These are phyloP conservation scores for Aureobasidium sp. DNA, from an alignment of 2,329 filamentous ascomycete species.

Conservation along the genomic window DNA sequence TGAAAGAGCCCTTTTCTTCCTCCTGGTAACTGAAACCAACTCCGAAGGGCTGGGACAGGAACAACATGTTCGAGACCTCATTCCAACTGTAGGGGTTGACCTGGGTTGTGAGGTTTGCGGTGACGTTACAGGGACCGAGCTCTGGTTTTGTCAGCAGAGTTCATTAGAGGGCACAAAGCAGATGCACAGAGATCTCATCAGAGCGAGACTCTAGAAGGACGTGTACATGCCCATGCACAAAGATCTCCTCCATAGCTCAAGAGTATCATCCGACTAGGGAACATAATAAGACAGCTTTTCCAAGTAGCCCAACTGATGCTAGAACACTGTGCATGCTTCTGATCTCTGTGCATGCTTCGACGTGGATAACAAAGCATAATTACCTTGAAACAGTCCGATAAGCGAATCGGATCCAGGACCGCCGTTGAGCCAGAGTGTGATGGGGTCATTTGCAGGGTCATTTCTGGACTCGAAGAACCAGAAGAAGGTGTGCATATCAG, in stretches of 20 bases:
- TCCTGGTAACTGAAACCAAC: conserved; percentile 45
- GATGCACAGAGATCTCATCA: too few species aligned
- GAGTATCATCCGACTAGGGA: too few species aligned
- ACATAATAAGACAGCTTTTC: too few species aligned
- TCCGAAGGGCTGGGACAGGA: conserved; percentile 53
- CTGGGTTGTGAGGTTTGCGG: conserved; percentile 25
- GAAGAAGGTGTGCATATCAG: conserved; percentile 43
- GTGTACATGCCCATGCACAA: too few species aligned
- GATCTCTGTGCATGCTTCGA: background rate
- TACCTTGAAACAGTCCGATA: conserved; percentile 46
- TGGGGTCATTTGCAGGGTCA: conserved; percentile 45
- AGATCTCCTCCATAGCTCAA: too few species aligned
- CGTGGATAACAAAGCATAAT: background rate
- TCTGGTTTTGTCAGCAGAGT: conserved; percentile 25
- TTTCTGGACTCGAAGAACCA: conserved; percentile 56
- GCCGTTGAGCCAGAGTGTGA: conserved; percentile 53
- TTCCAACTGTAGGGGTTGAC: conserved; percentile 53
- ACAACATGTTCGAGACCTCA: conserved; percentile 51
- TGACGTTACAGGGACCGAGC: conserved; percentile 37
- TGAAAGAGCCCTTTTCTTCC: conserved; percentile 32
- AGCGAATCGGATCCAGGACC: conserved; percentile 48
- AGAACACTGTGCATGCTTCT: too few species aligned
- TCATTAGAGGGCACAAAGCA: too few species aligned
- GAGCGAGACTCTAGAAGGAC: too few species aligned
- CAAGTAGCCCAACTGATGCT: too few species aligned